These are phyloP conservation scores for Amphicarpaea edgeworthii DNA, from an alignment of 306 rosid species.

Conservation along the genomic window DNA sequence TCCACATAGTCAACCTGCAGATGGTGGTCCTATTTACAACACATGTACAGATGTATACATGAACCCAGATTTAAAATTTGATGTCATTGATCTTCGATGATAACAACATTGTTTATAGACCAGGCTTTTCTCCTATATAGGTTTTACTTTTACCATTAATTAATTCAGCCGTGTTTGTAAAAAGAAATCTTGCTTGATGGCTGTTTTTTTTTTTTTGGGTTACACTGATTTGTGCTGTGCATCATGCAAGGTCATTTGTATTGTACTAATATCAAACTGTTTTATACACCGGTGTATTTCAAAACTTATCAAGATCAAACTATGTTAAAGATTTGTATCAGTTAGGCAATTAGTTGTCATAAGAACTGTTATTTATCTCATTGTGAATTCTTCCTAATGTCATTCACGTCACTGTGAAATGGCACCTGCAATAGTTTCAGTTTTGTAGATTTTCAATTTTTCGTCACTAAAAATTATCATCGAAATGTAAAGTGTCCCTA, in stretches of 20 bases:
- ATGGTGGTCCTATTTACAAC: conserved; percentile 87
- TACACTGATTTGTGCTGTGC: not conserved
- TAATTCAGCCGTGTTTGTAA: conserved; percentile 33
- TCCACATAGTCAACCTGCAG: conserved; percentile 83
- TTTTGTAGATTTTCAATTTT: no score
- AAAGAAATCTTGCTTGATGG: conserved; percentile 46
- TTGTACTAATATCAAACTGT: not conserved
- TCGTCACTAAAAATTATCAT: no score
- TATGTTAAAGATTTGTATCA: no score
- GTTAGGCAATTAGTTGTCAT: no score
- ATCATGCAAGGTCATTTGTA: conserved; percentile 1
- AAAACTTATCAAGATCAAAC: not conserved
- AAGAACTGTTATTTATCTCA: no score
- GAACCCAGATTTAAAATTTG: conserved; percentile 85
- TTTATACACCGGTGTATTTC: no score
- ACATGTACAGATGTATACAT: conserved; percentile 93
- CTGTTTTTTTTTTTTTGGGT: conserved; percentile 20
- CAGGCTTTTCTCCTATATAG: conserved; percentile 23
- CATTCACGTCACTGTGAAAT: no score
- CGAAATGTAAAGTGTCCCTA: no score
- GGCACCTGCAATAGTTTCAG: no score
- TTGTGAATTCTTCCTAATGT: no score
- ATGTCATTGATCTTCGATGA: conserved; percentile 93
- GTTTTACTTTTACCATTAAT: no score
- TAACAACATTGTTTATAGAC: conserved; percentile 47